phyloP scores from a whole-genome alignment of 192 early-diverging fungal genomes.

The Gaertneriomyces semiglobifer region DNA sequence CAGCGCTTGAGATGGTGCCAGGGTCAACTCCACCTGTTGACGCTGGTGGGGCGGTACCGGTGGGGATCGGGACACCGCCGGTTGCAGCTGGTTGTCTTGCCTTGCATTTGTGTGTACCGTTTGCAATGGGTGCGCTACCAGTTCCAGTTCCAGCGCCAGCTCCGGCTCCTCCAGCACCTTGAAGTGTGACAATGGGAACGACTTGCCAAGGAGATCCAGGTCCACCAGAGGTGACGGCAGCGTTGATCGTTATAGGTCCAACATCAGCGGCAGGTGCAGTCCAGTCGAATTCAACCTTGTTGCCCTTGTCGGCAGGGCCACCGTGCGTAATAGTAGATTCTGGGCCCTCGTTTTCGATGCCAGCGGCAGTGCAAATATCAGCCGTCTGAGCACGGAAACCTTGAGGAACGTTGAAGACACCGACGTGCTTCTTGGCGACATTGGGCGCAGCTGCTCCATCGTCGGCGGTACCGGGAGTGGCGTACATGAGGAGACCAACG shows the following conservation, averaged over 20 bases:
- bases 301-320: slow-evolving; percentile 20
- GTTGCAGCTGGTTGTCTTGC: too few relatives aligned
- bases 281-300: slow-evolving; percentile 13
- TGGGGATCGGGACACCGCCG: too few relatives aligned
- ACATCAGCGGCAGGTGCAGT: slow-evolving; percentile 22
- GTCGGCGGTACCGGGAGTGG: slow-evolving; percentile 23
- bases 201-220: slow-evolving; percentile 26
- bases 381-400: slow-evolving; percentile 41
- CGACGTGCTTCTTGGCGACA: slow-evolving; percentile 18
- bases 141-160: too few relatives aligned
- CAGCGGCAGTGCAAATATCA: slow-evolving; percentile 23
- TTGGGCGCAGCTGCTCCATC: slow-evolving; percentile 29
- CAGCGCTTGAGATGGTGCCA: too few relatives aligned
- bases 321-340: slow-evolving; percentile 39
- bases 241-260: slow-evolving; percentile 14
- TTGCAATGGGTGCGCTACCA: too few relatives aligned
- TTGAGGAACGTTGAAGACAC: slow-evolving; percentile 25
- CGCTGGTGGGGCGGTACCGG: too few relatives aligned
- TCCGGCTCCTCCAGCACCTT: slow-evolving; percentile 2
- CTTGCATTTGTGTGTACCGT: too few relatives aligned
- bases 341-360: slow-evolving; percentile 26
- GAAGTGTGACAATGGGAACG: slow-evolving; percentile 17
- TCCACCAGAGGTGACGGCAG: slow-evolving; percentile 13
- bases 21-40: too few relatives aligned
- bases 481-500: slow-evolving; percentile 33